Evolutionary conservation across 2,329 filamentous ascomycete genomes (phyloP), one percentile per base, ranked within the genome.

Genomic region (Sarocladiaceae sp.): DNA sequence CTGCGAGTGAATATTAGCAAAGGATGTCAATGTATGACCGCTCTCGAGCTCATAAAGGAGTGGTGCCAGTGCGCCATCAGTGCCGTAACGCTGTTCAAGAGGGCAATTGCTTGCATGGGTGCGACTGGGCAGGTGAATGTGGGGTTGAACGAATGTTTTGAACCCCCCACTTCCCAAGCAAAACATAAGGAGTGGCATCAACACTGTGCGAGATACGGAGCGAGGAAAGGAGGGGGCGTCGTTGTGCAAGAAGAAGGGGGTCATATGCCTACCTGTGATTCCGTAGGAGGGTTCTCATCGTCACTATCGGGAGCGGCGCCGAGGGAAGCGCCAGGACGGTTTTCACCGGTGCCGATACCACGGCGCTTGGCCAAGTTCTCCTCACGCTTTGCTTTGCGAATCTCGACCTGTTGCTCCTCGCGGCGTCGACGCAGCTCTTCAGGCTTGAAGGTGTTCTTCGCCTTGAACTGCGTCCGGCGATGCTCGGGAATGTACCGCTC

Each of bases 401-500:
- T 99, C 78, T 99, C 94, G 60, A 99, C 94, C 77, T 97, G 94
- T 74, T 97, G 92, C 76, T 99, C 94, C 73, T 99, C 94, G 69
- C 94, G 94, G 70, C 94, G 94, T 67, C 94, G 92, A 70, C 94
- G 90, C 60, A 99, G 87, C 79, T 99, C 94, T 72, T 99, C 94
- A 64, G 93, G 93, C 84, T 97, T 97, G 82, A 99, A 97, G 66
- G 90, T 90, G 75, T 90, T 93, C 83, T 97, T 97, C 52, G 94
- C 94, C 87, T 99, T 99, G 86, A 96, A 99, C 78, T 96, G 92
- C 60, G 90, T 97, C 70, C 94, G 92, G 73, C 94, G 91, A 80
- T 99, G 94, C 79, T 99, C 94, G 72, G 94, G 94, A 68, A 99
- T 99, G 79, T 97, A 99, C 67, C 94, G 90, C 73, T 99, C 94